A percentile compares a stretch with the other conserved stretches of the same genome.
phyloP scores from a whole-genome alignment of 169 alveolate species.

The Eimeria acervulina region DNA sequence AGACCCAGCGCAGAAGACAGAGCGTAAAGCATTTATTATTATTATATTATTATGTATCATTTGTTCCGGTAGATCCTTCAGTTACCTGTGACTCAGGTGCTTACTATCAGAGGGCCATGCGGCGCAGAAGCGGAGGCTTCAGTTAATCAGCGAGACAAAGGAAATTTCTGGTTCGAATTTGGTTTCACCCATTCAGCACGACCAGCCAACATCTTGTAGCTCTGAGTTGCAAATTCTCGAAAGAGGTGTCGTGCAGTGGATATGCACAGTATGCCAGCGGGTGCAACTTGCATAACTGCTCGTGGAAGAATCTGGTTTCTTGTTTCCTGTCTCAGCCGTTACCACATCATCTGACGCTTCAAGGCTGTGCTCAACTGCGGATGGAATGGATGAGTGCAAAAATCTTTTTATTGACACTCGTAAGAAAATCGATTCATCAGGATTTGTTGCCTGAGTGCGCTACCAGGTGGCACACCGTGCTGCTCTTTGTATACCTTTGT shows the following conservation, averaged over 20 bases:
- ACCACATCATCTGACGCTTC: background rate
- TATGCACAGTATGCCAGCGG: no score
- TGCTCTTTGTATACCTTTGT: background rate
- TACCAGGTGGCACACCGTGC: background rate
- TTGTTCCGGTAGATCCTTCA: no score
- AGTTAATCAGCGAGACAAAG: background rate
- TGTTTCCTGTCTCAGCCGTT: background rate
- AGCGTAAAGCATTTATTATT: background rate
- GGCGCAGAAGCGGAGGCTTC: slow-evolving; percentile 17
- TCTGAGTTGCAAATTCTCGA: background rate
- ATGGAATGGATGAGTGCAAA: slow-evolving; percentile 11
- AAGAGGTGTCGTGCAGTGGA: background rate
- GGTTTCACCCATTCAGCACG: background rate
- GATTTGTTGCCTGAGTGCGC: background rate
- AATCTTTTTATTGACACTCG: background rate
- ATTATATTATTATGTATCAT: background rate
- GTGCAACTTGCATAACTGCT: background rate
- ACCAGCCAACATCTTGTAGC: background rate
- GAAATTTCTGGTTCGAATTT: background rate
- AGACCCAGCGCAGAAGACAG: background rate
- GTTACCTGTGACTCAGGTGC: slow-evolving; percentile 28
- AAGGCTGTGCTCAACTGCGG: background rate
- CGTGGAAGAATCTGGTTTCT: background rate
- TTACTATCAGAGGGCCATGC: slow-evolving; percentile 5
- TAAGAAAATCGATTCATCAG: background rate